These are phyloP conservation scores for Nothomitra cinnamomea DNA, from an alignment of 2,329 filamentous ascomycete genomes.

Conservation along the genomic window DNA sequence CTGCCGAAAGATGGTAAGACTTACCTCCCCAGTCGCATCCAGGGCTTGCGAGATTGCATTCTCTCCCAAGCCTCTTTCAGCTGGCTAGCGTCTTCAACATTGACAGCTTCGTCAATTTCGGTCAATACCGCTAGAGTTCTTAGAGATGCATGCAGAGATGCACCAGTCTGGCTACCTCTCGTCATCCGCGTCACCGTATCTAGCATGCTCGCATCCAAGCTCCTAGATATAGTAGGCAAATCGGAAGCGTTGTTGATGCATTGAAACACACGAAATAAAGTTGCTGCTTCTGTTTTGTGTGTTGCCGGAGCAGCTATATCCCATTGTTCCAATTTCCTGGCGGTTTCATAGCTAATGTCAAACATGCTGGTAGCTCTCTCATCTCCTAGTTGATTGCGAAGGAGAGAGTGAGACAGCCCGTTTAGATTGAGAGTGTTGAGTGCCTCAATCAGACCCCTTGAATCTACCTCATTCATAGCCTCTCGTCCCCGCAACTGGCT, in stretches of 20 bases:
- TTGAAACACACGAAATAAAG: conserved; percentile 68
- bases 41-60: conserved; percentile 49
- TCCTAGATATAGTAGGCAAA: conserved; percentile 32
- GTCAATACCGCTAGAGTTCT: conserved; percentile 54
- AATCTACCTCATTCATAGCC: conserved; percentile 38
- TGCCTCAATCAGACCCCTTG: conserved; percentile 55
- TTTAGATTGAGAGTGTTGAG: conserved; percentile 69
- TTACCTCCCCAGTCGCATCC: conserved; percentile 73
- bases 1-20: conserved; percentile 15
- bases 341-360: conserved; percentile 61
- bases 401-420: conserved; percentile 66
- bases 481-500: conserved; percentile 54
- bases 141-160: conserved; percentile 35
- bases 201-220: conserved; percentile 45
- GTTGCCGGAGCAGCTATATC: conserved; percentile 59
- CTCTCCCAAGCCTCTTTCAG: conserved; percentile 42
- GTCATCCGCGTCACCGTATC: conserved; percentile 26
- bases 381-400: conserved; percentile 47
- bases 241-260: conserved; percentile 52
- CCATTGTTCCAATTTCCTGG: conserved; percentile 77
- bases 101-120: conserved; percentile 65
- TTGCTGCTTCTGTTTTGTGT: conserved; percentile 45
- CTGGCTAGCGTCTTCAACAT: conserved; percentile 39
- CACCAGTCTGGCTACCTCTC: conserved; percentile 21
- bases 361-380: conserved; percentile 41